Conservation (phyloP, 164 flowering plant genomes). For the Tetracentron sinense region DNA sequence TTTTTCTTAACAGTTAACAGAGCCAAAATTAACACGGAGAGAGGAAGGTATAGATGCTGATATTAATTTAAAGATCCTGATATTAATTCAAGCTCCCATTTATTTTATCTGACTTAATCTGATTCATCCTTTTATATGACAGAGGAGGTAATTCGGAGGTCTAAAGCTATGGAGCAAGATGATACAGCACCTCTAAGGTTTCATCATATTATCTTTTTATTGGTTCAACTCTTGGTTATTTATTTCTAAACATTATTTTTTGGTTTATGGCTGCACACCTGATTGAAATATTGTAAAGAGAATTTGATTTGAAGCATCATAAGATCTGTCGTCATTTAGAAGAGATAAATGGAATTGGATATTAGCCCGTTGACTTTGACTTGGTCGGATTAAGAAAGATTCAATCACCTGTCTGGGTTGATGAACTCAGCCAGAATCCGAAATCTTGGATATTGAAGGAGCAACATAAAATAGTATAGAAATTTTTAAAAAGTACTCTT, state of each 20-base stretch:
- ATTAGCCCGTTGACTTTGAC: not conserved
- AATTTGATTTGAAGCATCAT: not conserved
- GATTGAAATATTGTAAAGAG: too few relatives aligned
- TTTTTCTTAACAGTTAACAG: constrained; percentile 51
- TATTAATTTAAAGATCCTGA: too few relatives aligned
- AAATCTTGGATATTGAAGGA: not conserved
- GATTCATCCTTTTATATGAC: constrained; percentile 5
- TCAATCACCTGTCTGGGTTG: not conserved
- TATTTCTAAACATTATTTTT: not conserved
- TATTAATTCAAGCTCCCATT: not conserved
- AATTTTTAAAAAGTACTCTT: not conserved
- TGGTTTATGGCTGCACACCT: not conserved
- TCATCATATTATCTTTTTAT: constrained; percentile 6
- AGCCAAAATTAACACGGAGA: constrained; percentile 49
- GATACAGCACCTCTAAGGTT: constrained; percentile 64
- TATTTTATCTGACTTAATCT: not conserved
- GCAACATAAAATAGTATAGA: too few relatives aligned
- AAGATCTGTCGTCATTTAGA: not conserved
- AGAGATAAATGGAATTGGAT: not conserved
- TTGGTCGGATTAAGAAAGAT: not conserved
- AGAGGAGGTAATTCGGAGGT: constrained; percentile 86
- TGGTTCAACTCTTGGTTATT: not conserved
- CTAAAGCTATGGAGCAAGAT: constrained; percentile 65
- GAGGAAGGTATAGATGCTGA: constrained; percentile 62
- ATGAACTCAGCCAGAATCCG: not conserved